phyloP scores from a whole-genome alignment of 192 early-diverging fungal species.

The Entomortierella chlamydospora region DNA sequence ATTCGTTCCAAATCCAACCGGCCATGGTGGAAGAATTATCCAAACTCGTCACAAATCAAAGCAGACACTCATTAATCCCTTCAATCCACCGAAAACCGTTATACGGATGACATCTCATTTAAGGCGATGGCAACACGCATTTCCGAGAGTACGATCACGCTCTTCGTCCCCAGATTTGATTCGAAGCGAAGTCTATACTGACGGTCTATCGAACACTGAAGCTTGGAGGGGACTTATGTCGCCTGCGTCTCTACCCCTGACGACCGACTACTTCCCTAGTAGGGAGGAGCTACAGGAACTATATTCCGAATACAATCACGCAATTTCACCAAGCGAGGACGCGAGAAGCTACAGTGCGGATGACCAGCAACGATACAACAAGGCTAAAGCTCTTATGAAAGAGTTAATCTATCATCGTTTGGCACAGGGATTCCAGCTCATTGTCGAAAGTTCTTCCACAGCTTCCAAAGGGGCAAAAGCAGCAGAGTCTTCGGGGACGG shows the following conservation, averaged over 20 bases:
- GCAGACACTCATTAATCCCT: slow-evolving; percentile 70
- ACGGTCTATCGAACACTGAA: slow-evolving; percentile 58
- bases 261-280: slow-evolving; percentile 86
- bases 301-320: slow-evolving; percentile 86
- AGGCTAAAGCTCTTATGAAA: slow-evolving; percentile 68
- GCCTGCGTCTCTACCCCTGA: slow-evolving; percentile 94
- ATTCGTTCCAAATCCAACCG: slow-evolving; percentile 33
- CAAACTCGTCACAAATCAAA: slow-evolving; percentile 42
- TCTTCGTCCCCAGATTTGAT: slow-evolving; percentile 59
- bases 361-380: slow-evolving; percentile 51
- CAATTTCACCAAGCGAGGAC: slow-evolving; percentile 68
- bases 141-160: slow-evolving; percentile 56
- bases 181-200: slow-evolving; percentile 63
- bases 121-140: slow-evolving; percentile 91
- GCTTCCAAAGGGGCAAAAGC: slow-evolving; percentile 6
- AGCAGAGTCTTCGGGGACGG: background rate
- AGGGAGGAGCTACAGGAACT: slow-evolving; percentile 70
- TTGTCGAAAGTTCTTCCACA: slow-evolving; percentile 56
- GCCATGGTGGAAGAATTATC: slow-evolving; percentile 37
- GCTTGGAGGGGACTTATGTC: slow-evolving; percentile 93
- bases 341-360: slow-evolving; percentile 56
- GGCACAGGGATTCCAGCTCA: slow-evolving; percentile 92
- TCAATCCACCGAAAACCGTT: slow-evolving; percentile 70
- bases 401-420: slow-evolving; percentile 93
- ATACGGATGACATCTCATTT: slow-evolving; percentile 73